phyloP scores from a whole-genome alignment of 2,329 filamentous ascomycete species.

The Atkinsonella hypoxylon region DNA sequence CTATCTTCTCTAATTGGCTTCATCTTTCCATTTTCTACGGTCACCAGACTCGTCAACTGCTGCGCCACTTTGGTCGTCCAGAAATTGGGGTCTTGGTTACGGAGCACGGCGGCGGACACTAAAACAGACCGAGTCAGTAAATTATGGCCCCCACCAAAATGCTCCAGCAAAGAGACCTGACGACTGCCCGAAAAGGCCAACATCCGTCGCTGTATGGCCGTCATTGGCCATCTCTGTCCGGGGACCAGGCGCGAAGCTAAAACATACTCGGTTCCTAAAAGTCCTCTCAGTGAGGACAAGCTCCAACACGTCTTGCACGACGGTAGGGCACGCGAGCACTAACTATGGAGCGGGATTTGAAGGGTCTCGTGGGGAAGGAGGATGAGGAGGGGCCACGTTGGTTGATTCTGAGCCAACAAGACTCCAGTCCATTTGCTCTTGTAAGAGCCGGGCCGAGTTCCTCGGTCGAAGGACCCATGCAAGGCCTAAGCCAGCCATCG shows the following conservation, averaged over 20 bases:
- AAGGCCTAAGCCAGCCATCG: background rate
- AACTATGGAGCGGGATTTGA: background rate
- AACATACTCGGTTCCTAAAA: too few relatives aligned
- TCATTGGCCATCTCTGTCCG: background rate
- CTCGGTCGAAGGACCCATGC: too few relatives aligned
- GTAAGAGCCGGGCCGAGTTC: too few relatives aligned
- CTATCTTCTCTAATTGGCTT: too few relatives aligned
- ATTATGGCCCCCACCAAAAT: background rate
- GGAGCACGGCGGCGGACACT: background rate
- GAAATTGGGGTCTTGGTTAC: background rate
- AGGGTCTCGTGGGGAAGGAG: background rate
- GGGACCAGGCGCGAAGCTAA: too few relatives aligned
- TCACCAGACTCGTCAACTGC: background rate
- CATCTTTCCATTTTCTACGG: background rate
- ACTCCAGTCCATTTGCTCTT: too few relatives aligned
- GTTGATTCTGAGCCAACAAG: background rate
- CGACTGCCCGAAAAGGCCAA: background rate
- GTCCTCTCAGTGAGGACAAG: background rate
- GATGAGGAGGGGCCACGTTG: background rate
- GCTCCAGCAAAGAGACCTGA: background rate
- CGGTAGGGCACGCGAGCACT: background rate
- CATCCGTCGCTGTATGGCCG: background rate
- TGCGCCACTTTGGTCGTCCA: background rate
- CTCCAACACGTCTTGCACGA: background rate
- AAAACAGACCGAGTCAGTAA: background rate